phyloP scores from a whole-genome alignment of 2,329 filamentous ascomycete genomes.

The Talaromyces sp. region DNA sequence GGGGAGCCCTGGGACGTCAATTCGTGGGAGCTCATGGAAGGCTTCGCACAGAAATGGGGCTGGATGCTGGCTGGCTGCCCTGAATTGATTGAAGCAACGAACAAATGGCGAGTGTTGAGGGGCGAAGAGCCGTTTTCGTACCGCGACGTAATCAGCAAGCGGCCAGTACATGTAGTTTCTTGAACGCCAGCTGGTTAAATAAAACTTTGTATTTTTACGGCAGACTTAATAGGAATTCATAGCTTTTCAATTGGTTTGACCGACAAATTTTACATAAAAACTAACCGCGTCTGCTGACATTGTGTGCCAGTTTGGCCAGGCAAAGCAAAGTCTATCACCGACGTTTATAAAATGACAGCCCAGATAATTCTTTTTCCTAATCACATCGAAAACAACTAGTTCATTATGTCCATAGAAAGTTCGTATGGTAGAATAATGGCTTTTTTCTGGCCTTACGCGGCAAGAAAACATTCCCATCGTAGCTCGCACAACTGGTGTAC shows the following conservation, averaged over 20 bases:
- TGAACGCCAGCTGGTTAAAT: too few relatives aligned
- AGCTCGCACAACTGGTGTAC: background rate
- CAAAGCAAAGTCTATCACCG: background rate
- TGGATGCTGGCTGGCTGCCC: conserved; percentile 20
- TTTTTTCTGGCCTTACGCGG: conserved; percentile 2
- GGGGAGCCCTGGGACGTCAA: conserved; percentile 24
- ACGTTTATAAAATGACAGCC: background rate
- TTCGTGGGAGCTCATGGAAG: conserved; percentile 25
- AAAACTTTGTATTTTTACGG: too few relatives aligned
- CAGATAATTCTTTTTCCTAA: background rate
- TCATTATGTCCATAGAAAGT: conserved; percentile 6
- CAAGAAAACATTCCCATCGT: background rate
- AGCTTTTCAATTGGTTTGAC: background rate
- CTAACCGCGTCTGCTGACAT: background rate
- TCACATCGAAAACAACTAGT: background rate
- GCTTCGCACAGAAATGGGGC: conserved; percentile 20
- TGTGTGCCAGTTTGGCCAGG: background rate
- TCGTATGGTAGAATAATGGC: background rate
- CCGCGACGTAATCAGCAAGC: background rate
- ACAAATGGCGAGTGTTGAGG: conserved; percentile 17
- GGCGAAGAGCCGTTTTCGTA: conserved; percentile 14
- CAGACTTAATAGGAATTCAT: too few relatives aligned
- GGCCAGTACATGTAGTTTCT: too few relatives aligned
- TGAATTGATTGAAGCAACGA: conserved; percentile 21
- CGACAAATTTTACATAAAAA: background rate